Conservation (phyloP, 2,329 filamentous ascomycete genomes). For the Venturia oleaginea region DNA sequence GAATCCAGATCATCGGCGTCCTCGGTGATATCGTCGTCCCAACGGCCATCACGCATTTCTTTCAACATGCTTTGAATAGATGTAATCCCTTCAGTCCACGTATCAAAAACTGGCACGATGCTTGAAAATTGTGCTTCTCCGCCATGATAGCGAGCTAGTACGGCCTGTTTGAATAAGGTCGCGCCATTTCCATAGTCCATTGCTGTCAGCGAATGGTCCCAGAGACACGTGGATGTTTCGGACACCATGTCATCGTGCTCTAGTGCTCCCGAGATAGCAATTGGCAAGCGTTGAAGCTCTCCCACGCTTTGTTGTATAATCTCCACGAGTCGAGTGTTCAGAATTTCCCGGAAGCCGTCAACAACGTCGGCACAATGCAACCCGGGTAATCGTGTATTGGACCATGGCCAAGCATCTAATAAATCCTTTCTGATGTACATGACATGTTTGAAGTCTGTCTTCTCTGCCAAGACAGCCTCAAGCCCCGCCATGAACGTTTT, state of each 20-base stretch:
- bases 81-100: conserved; percentile 67
- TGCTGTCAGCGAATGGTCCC: conserved; percentile 22
- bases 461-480: conserved; percentile 47
- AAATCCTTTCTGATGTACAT: conserved; percentile 61
- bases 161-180: conserved; percentile 56
- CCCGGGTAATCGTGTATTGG: conserved; percentile 54
- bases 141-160: conserved; percentile 64
- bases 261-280: conserved; percentile 53
- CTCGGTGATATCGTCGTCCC: conserved; percentile 63
- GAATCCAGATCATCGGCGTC: conserved; percentile 56
- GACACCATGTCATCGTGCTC: conserved; percentile 25
- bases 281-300: conserved; percentile 56
- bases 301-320: conserved; percentile 56
- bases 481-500: conserved; percentile 47
- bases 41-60: conserved; percentile 56
- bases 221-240: neutral
- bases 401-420: conserved; percentile 66
- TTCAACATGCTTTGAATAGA: conserved; percentile 55
- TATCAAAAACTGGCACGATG: conserved; percentile 55
- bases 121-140: conserved; percentile 56
- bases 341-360: conserved; percentile 55
- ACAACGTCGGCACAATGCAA: conserved; percentile 61
- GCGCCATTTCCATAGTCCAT: conserved; percentile 59
- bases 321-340: conserved; percentile 58
- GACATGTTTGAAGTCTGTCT: conserved; percentile 59